These are phyloP conservation scores for Alopecurus myosuroides DNA, from an alignment of 176 grass and related monocot species.

Conservation along the genomic window DNA sequence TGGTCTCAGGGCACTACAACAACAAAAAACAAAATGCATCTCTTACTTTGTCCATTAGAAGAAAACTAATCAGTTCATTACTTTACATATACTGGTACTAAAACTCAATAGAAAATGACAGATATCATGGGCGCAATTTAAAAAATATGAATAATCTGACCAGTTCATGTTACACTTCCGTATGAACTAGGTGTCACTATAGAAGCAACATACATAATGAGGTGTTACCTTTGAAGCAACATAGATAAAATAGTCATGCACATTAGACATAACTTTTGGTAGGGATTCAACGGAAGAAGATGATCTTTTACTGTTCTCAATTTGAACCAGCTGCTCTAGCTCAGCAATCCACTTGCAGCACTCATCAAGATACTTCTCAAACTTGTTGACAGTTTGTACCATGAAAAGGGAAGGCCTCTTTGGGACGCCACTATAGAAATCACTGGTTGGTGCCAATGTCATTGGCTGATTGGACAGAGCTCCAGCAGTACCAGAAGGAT, in stretches of 20 bases:
- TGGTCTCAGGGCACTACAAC: neutral
- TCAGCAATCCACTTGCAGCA: conserved; percentile 86
- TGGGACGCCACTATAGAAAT: conserved; percentile 94
- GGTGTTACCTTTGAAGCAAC: conserved; percentile 84
- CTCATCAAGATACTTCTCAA: conserved; percentile 83
- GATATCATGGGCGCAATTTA: neutral
- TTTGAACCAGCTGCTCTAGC: conserved; percentile 82
- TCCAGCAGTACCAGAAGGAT: conserved; percentile 25
- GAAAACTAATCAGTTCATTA: neutral
- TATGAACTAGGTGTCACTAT: conserved; percentile 47
- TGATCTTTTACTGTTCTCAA: conserved; percentile 60
- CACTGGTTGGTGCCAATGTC: conserved; percentile 38
- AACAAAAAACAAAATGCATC: neutral
- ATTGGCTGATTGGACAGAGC: conserved; percentile 48
- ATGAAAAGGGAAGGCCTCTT: conserved; percentile 81
- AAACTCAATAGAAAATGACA: neutral
- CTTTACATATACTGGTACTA: conserved; percentile 2
- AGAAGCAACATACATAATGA: conserved; percentile 67
- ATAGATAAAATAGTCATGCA: conserved; percentile 95
- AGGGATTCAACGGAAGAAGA: conserved; percentile 72
- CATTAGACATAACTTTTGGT: conserved; percentile 91
- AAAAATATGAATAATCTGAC: neutral
- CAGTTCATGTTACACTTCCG: neutral
- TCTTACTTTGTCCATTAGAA: neutral
- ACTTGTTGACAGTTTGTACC: conserved; percentile 66